Evolutionary conservation across 1,284 basidiomycete genomes (phyloP), one percentile per base, ranked within the genome.

Genomic region (Irpex sp.): DNA sequence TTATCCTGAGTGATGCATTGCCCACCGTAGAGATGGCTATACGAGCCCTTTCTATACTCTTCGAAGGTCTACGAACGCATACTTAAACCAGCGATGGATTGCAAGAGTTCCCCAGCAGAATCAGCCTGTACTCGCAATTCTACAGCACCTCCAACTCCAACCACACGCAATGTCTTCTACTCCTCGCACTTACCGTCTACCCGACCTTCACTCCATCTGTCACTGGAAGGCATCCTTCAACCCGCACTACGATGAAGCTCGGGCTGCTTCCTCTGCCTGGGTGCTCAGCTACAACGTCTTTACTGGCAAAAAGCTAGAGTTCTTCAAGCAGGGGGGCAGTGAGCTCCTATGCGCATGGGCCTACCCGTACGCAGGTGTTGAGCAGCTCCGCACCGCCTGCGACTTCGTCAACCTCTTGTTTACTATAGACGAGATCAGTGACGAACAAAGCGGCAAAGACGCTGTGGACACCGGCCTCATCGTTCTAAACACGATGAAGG

Each of bases 331-430:
- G 70, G 83, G 83, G 1, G 81, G 79, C 62, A 87, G 84, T 68
- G 86, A 87, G 67, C 79, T 88, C 5, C 78, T 90, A 35, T 85
- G 84, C 65, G 84, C 87, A 4, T 83, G 83, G 69, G 83, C 80
- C 4, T 90, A 87, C 69, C 80, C 83, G 3, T 87, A 86, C 68
- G 82, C 85, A 58, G 82, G 79, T 33, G 78, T 79, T 63, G 84
- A 87, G 60, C 77, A 83, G 68, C 83, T 89, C 63, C 79, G 87
- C 59, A 85, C 82, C 0, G 81, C 78, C 51, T 87, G 84, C 67
- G 87, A 89, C 73, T 86, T 87, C 66, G 80, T 89, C 67, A 87
- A 88, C 67, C 75, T 86, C 17, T 79, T 90, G 19, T 89, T 88
- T 72, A 84, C 87, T 51, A 78, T 88, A 60, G 88, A 90, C 70